Conservation (phyloP, 257 asterid genomes). For the Coffea eugenioides region DNA sequence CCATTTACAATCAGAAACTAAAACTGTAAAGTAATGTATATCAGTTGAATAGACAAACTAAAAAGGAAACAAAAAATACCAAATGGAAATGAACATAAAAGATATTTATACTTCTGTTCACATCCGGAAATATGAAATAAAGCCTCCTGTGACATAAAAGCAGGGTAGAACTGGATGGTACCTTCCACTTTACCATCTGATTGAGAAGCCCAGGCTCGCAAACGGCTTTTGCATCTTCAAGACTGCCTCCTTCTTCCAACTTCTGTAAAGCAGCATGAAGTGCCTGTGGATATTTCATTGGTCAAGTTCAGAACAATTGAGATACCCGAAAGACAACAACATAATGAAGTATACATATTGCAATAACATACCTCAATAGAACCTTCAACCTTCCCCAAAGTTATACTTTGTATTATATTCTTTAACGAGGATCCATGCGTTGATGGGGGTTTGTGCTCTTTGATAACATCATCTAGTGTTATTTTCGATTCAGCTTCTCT, state of each 20-base stretch:
- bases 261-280: slow-evolving; percentile 61
- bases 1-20: background rate
- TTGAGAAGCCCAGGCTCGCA: slow-evolving; percentile 65
- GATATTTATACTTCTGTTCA: no score
- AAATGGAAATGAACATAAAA: background rate
- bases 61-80: background rate
- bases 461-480: slow-evolving; percentile 43
- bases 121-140: background rate
- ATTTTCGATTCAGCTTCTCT: slow-evolving; percentile 54
- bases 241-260: slow-evolving; percentile 62
- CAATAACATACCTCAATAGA: slow-evolving; percentile 58
- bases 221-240: slow-evolving; percentile 80
- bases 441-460: slow-evolving; percentile 46
- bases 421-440: slow-evolving; percentile 43
- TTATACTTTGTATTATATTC: slow-evolving; percentile 40
- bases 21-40: background rate
- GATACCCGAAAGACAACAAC: slow-evolving; percentile 3
- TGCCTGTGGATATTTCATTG: slow-evolving; percentile 49
- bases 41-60: background rate
- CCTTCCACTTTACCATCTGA: slow-evolving; percentile 79
- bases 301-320: background rate
- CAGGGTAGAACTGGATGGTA: slow-evolving; percentile 17
- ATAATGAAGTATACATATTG: slow-evolving; percentile 7
- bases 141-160: no score
- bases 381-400: slow-evolving; percentile 79